A percentile compares a stretch with the other conserved stretches of the same genome.
phyloP scores from a whole-genome alignment of 805 yeast genomes.

The Nematodospora valgi region DNA sequence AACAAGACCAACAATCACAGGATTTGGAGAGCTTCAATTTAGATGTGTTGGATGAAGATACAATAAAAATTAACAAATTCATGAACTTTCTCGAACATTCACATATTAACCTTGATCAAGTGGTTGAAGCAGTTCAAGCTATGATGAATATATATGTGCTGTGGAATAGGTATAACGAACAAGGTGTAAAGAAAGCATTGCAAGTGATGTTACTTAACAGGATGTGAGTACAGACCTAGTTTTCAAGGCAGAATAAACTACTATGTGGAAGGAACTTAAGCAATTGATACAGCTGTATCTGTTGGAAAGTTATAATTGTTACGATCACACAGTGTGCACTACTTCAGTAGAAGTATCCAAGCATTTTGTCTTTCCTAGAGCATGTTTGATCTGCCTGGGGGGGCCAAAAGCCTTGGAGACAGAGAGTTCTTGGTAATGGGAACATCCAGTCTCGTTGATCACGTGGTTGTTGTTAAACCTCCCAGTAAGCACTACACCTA shows the following conservation, averaged over 20 bases:
- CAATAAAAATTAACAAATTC: constrained; percentile 50
- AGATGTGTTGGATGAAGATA: constrained; percentile 28
- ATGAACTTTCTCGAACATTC: constrained; percentile 69
- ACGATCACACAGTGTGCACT: too few species aligned
- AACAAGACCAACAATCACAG: constrained; percentile 4
- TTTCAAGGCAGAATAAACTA: background rate
- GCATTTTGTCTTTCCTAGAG: too few species aligned
- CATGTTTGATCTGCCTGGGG: too few species aligned
- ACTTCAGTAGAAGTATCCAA: too few species aligned
- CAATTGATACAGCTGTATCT: background rate
- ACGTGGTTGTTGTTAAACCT: too few species aligned
- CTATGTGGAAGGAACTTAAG: background rate
- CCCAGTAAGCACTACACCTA: too few species aligned
- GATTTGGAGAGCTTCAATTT: constrained; percentile 12
- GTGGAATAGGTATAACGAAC: constrained; percentile 86
- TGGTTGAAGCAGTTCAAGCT: constrained; percentile 82
- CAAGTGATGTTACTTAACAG: constrained; percentile 39
- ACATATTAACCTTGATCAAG: constrained; percentile 72
- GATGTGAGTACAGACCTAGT: too few species aligned
- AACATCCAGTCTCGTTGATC: too few species aligned
- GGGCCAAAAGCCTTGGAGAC: too few species aligned
- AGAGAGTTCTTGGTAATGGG: too few species aligned
- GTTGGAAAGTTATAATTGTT: too few species aligned
- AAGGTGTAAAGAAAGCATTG: constrained; percentile 46
- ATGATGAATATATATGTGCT: constrained; percentile 73